Percentiles rank a stretch among this genome's conserved stretches.
Evolutionary conservation across 192 early-diverging fungal genomes (phyloP).

Genomic region (Rhizophagus sp.): DNA sequence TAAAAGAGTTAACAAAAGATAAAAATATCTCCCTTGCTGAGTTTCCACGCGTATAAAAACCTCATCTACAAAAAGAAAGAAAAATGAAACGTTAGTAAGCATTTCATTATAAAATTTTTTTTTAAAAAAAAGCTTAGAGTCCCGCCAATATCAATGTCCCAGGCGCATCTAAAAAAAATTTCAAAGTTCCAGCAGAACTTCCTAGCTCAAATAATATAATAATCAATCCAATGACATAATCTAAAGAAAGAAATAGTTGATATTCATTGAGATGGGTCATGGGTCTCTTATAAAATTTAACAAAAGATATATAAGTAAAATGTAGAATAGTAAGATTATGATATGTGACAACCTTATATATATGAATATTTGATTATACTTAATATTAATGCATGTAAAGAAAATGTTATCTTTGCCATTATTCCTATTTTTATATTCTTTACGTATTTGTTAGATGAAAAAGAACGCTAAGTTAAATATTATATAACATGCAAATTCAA

Average conservation of each 20-base stretch:
- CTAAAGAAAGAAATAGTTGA: slow-evolving; percentile 36
- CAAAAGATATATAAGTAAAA: not conserved
- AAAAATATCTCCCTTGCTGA: no score
- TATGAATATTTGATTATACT: slow-evolving; percentile 57
- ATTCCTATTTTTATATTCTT: slow-evolving; percentile 72
- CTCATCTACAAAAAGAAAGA: no score
- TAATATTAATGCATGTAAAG: slow-evolving; percentile 77
- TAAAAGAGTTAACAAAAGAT: no score
- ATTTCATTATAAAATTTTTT: no score
- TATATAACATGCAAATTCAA: slow-evolving; percentile 85
- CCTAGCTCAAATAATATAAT: slow-evolving; percentile 73
- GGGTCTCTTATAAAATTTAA: slow-evolving; percentile 31
- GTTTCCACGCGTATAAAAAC: no score
- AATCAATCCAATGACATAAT: slow-evolving; percentile 50
- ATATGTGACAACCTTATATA: slow-evolving; percentile 58
- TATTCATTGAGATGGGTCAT: slow-evolving; percentile 45
- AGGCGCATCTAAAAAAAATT: no score
- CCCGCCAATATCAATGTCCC: no score
- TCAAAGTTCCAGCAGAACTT: no score
- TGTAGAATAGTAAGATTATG: not conserved
- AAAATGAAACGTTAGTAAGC: no score
- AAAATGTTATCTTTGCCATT: slow-evolving; percentile 76
- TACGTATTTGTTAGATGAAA: slow-evolving; percentile 59
- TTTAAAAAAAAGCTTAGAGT: no score
- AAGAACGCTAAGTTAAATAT: slow-evolving; percentile 82